Base-by-base conservation (phyloP, 352 stramenopile genomes). In the Phytophthora chlamydospora region DNA sequence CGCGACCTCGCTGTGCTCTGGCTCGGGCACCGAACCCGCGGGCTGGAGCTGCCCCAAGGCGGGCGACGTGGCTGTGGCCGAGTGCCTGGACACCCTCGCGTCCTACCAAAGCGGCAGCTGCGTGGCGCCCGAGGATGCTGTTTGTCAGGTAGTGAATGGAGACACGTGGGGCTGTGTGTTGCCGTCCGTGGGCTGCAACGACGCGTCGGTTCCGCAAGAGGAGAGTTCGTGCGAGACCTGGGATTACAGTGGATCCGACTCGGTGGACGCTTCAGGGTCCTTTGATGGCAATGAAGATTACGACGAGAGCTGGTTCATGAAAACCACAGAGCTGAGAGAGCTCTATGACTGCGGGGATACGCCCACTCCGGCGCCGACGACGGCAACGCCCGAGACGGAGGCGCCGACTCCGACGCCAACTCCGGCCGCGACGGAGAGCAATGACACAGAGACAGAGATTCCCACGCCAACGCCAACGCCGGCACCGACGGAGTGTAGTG, bases 151-250 rank as follows among this genome's bases (percentile, higher is more conserved):
- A 13, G 58, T 84, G 12, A 60, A 65, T 6, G 48, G 55, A 16
- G 54, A 66, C 40, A 73, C 72, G 7, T 84, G 75, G 75, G 72
- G 75, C 42, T 85, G 76, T 17, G 71, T 75, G 17, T 62, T 85
- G 33, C 73, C 76, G 1, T 80, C 73, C 12, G 43, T 80, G 7
- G 66, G 69, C 14, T 83, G 71, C 48, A 62, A 57, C 24, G 31
- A 33, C 21, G 51, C 43, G 3, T 31, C 41, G 2, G 16, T 42
- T 3, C 21, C 7, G 9, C 40, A 43, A 44, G 39, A 40, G 19
- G 64, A 66, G 52, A 49, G 31, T 14, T 17, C 19, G 29, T 78
- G 70, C 17, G 49, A 65, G 45, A 73, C 61, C 36, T 78, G 70
- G 70, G 66, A 75, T 16, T 78, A 62, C 35, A 69, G 52, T 21